Evolutionary conservation across 331 rosid species (phyloP).

Genomic region (Cydonia oblonga): DNA sequence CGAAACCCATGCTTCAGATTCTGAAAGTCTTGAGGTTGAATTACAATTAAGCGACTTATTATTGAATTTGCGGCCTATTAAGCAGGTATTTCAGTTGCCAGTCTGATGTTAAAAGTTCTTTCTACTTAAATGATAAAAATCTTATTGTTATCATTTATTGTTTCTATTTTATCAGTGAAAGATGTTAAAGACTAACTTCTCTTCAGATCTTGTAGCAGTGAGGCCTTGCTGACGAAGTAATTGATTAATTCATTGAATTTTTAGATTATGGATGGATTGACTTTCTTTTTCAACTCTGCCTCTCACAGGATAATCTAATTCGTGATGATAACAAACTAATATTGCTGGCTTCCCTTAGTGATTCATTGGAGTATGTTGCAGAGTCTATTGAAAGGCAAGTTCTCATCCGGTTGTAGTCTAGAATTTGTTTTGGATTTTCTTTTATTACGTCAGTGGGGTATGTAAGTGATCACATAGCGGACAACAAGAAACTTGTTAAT

Average conservation of each 20-base stretch:
- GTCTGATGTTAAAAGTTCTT: background rate
- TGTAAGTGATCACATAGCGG: conserved; percentile 2
- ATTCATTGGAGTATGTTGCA: conserved; percentile 94
- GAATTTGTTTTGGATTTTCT: background rate
- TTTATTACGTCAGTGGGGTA: background rate
- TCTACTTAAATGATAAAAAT: background rate
- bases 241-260: background rate
- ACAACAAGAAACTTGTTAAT: background rate
- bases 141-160: background rate
- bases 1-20: conserved; percentile 45
- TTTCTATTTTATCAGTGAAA: background rate
- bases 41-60: conserved; percentile 58
- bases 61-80: conserved; percentile 72
- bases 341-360: conserved; percentile 95
- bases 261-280: background rate
- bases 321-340: conserved; percentile 92
- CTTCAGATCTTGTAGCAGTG: background rate
- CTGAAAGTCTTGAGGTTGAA: conserved; percentile 75
- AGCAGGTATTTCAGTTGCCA: conserved; percentile 55
- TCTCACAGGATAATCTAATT: conserved; percentile 77
- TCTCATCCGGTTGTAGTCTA: conserved; percentile 3
- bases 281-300: conserved; percentile 3
- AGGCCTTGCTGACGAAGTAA: background rate
- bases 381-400: conserved; percentile 88
- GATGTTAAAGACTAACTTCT: background rate